phyloP scores from a whole-genome alignment of 2,329 filamentous ascomycete genomes.

The Pyrenophora tritici-repentis region DNA sequence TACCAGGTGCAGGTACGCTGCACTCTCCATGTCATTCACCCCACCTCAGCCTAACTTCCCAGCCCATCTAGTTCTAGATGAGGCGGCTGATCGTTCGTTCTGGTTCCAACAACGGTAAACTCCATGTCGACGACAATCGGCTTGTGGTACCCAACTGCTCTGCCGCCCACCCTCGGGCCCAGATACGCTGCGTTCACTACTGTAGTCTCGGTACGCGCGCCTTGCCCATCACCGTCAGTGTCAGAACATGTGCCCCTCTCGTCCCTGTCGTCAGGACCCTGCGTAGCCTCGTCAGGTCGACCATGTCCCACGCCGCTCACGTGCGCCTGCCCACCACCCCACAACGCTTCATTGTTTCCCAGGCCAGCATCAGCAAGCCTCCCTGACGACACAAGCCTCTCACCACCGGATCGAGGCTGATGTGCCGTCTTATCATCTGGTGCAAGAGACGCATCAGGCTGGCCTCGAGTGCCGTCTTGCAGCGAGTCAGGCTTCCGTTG shows the following conservation, averaged over 20 bases:
- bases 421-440: slow-evolving; percentile 3
- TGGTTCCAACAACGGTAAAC: slow-evolving; percentile 58
- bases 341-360: slow-evolving; percentile 27
- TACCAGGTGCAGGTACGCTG: slow-evolving; percentile 10
- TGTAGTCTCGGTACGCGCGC: slow-evolving; percentile 67
- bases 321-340: slow-evolving; percentile 11
- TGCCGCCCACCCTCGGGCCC: slow-evolving; percentile 62
- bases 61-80: too few species aligned
- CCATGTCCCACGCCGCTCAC: slow-evolving; percentile 26
- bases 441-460: slow-evolving; percentile 18
- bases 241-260: slow-evolving; percentile 6
- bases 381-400: slow-evolving; percentile 28
- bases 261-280: background rate
- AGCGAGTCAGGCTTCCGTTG: slow-evolving; percentile 24
- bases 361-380: slow-evolving; percentile 25
- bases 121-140: slow-evolving; percentile 84
- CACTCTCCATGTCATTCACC: slow-evolving; percentile 15
- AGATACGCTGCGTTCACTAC: slow-evolving; percentile 80
- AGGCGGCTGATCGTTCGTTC: slow-evolving; percentile 16
- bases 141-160: slow-evolving; percentile 71
- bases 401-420: slow-evolving; percentile 27
- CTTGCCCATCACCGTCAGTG: slow-evolving; percentile 24
- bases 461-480: slow-evolving; percentile 18
- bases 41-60: slow-evolving; percentile 6
- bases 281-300: slow-evolving; percentile 27